phyloP scores from a whole-genome alignment of 73 alveolate species.

The Stentor coeruleus region DNA sequence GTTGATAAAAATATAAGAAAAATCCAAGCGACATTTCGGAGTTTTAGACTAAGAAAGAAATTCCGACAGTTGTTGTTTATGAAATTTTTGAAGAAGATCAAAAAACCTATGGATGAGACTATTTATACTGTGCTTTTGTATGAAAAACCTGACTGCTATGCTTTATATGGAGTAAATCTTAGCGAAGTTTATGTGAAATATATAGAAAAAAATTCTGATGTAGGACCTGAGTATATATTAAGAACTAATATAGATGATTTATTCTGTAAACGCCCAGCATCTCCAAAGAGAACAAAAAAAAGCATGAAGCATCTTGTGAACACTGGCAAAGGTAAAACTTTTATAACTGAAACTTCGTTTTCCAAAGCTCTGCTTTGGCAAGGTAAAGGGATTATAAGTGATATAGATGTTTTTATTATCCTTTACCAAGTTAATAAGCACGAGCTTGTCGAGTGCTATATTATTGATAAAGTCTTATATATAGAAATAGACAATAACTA shows the following conservation, averaged over 20 bases:
- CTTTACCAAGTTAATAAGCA: not conserved
- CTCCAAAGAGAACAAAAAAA: not conserved
- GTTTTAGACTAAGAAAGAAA: not conserved
- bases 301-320: no score
- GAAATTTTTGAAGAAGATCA: not conserved
- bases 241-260: not conserved
- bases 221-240: not conserved
- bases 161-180: not conserved
- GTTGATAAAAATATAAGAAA: not conserved
- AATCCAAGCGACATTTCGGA: not conserved
- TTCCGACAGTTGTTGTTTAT: not conserved
- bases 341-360: not conserved
- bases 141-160: not conserved
- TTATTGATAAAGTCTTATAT: not conserved
- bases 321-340: not conserved
- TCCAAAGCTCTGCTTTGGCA: no score
- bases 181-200: not conserved
- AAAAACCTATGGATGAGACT: not conserved
- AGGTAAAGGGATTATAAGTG: not conserved
- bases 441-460: not conserved
- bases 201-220: not conserved
- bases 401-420: not conserved
- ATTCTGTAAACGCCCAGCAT: no score
- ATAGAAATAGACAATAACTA: not conserved
- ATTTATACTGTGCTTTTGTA: not conserved